A percentile compares a stretch with the other conserved stretches of the same genome.
Conservation (phyloP, 2,329 filamentous ascomycete genomes). For the Aaosphaeria arxii region DNA sequence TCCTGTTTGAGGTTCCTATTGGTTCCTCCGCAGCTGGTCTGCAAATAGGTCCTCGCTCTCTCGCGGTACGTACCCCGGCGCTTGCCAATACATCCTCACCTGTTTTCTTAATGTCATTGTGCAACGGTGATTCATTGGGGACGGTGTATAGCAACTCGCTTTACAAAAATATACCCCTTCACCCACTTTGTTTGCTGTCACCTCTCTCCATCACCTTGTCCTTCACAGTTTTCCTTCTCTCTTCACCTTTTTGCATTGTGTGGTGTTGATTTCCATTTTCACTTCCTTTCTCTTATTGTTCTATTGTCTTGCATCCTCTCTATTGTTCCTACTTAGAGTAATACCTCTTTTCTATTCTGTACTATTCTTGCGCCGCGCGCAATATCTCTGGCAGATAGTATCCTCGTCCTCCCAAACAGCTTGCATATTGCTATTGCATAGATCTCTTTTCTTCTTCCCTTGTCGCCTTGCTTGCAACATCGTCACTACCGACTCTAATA, state of each 20-base stretch:
- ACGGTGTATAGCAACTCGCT: too few relatives aligned
- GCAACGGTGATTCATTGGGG: conserved; percentile 1
- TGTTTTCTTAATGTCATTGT: conserved; percentile 24
- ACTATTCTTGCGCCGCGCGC: conserved; percentile 5
- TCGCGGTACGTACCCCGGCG: conserved; percentile 35
- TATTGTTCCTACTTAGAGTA: conserved; percentile 15
- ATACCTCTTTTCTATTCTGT: conserved; percentile 7
- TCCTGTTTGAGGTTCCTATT: conserved; percentile 36
- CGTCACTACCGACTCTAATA: conserved; percentile 26
- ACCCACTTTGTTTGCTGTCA: conserved; percentile 12
- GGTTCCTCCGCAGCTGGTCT: conserved; percentile 31
- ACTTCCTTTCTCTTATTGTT: conserved; percentile 23
- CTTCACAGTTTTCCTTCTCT: conserved; percentile 3
- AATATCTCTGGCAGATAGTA: conserved; percentile 31
- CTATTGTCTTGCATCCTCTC: conserved; percentile 12
- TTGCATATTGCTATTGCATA: too few relatives aligned
- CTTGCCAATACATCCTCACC: background rate
- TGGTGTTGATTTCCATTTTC: conserved; percentile 21
- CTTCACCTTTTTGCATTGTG: conserved; percentile 32
- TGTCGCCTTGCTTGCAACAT: too few relatives aligned
- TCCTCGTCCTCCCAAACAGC: background rate
- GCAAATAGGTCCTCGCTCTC: conserved; percentile 36
- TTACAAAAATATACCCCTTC: background rate
- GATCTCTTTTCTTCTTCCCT: too few relatives aligned
- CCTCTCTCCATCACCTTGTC: conserved; percentile 12